phyloP scores from a whole-genome alignment of 2,329 filamentous ascomycete genomes.

The Pseudocercospora crystallina region DNA sequence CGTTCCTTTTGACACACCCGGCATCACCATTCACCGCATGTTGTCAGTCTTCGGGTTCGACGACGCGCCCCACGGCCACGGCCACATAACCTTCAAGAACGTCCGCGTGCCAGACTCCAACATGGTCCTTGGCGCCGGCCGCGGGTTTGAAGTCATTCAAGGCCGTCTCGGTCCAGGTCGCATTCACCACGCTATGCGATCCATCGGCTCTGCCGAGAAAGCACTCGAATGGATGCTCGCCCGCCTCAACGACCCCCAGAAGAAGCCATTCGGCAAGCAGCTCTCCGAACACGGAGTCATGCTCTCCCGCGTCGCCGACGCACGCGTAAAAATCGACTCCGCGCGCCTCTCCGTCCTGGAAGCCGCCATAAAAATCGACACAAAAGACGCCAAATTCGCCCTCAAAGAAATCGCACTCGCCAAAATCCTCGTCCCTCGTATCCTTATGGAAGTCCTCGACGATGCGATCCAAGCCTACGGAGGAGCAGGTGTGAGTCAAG shows the following conservation, averaged over 20 bases:
- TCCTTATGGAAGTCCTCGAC: conserved; percentile 84
- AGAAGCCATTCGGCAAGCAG: conserved; percentile 87
- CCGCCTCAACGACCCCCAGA: conserved; percentile 85
- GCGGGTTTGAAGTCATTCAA: conserved; percentile 98
- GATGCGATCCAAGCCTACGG: conserved; percentile 84
- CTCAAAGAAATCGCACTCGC: conserved; percentile 93
- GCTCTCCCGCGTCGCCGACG: conserved; percentile 90
- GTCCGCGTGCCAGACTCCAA: conserved; percentile 82
- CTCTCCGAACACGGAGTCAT: conserved; percentile 90
- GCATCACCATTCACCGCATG: conserved; percentile 90
- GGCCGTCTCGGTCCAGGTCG: conserved; percentile 91
- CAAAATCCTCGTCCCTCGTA: conserved; percentile 85
- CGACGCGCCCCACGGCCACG: conserved; percentile 95
- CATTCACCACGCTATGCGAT: conserved; percentile 97
- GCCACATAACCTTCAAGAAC: conserved; percentile 84
- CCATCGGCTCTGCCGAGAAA: conserved; percentile 84
- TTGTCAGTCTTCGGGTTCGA: conserved; percentile 93
- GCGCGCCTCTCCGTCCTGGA: conserved; percentile 89
- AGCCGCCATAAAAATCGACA: conserved; percentile 92
- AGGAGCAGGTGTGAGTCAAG: conserved; percentile 85
- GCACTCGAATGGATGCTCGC: conserved; percentile 94
- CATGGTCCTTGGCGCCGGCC: conserved; percentile 88
- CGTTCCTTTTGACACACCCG: conserved; percentile 76
- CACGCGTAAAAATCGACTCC: conserved; percentile 89
- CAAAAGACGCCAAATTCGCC: conserved; percentile 81